Conservation (phyloP, 768 basidiomycete species). For the Mycena polygramma region DNA sequence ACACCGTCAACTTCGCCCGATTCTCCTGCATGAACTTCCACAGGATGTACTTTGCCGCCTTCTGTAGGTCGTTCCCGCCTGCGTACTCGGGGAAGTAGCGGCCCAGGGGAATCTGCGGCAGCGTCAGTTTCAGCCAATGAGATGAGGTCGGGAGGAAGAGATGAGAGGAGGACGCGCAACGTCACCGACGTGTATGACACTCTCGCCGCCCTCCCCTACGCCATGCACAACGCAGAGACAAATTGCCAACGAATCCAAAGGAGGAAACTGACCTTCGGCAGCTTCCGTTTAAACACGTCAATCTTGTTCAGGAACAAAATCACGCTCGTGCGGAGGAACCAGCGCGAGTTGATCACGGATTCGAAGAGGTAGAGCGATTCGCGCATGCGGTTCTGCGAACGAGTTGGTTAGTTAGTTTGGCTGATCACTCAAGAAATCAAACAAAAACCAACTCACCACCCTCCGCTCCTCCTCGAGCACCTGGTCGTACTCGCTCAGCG, state of each 20-base stretch:
- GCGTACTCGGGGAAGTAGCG: conserved; percentile 78
- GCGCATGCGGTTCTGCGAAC: conserved; percentile 76
- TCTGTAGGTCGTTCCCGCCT: conserved; percentile 79
- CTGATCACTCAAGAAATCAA: background rate
- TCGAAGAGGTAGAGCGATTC: conserved; percentile 84
- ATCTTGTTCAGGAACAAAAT: conserved; percentile 82
- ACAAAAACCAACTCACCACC: conserved; percentile 51
- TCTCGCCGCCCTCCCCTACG: background rate
- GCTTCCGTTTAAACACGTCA: conserved; percentile 77
- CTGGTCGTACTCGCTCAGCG: conserved; percentile 71
- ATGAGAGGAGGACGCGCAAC: too few species aligned
- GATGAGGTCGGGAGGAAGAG: background rate
- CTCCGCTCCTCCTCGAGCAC: conserved; percentile 65
- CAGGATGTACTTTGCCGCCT: conserved; percentile 83
- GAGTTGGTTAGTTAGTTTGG: background rate
- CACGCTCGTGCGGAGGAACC: conserved; percentile 69
- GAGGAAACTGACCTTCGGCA: conserved; percentile 33
- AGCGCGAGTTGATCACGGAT: conserved; percentile 56
- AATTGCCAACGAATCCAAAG: too few species aligned
- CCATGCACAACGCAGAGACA: background rate
- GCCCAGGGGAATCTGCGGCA: conserved; percentile 65
- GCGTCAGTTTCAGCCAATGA: too few species aligned
- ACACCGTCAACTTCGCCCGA: conserved; percentile 76
- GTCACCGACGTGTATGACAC: too few species aligned
- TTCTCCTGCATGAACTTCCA: conserved; percentile 87